A percentile compares a stretch with the other conserved stretches of the same genome.
Conservation (phyloP, 2,329 filamentous ascomycete genomes). For the Dactylellina leptospora region DNA sequence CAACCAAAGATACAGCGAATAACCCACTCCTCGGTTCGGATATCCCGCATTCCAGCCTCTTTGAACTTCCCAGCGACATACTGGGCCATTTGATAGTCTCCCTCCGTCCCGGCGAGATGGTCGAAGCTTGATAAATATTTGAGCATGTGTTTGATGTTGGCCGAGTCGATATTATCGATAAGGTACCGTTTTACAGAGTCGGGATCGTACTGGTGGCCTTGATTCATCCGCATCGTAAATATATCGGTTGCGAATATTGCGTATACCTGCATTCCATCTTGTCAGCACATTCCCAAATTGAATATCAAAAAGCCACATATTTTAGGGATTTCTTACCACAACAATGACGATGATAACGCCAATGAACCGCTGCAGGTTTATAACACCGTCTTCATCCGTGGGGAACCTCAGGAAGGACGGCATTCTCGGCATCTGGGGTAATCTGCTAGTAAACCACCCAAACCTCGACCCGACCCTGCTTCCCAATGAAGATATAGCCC, state of each 20-base stretch:
- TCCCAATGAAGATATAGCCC: conserved; percentile 57
- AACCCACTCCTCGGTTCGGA: conserved; percentile 71
- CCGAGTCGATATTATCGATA: conserved; percentile 75
- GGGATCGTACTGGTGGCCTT: conserved; percentile 77
- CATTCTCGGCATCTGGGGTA: conserved; percentile 54
- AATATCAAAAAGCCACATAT: not conserved
- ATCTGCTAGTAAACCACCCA: conserved; percentile 56
- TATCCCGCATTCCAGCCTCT: conserved; percentile 76
- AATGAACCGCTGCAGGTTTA: conserved; percentile 48
- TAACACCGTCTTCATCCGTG: conserved; percentile 46
- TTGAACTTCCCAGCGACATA: conserved; percentile 82
- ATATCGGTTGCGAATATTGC: conserved; percentile 85
- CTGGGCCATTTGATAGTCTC: conserved; percentile 83
- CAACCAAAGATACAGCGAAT: conserved; percentile 56
- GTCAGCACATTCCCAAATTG: conserved; percentile 57
- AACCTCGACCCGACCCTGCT: conserved; percentile 49
- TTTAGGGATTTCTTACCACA: conserved; percentile 17
- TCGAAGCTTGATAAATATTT: conserved; percentile 82
- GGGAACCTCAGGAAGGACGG: conserved; percentile 50
- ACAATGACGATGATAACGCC: conserved; percentile 57
- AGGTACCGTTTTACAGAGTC: conserved; percentile 81
- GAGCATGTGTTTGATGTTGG: conserved; percentile 75
- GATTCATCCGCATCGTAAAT: conserved; percentile 74
- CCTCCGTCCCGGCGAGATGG: conserved; percentile 92
- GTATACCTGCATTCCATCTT: conserved; percentile 68